Base-by-base conservation (phyloP, 148 eudicot species). In the Dysphania ambrosioides region DNA sequence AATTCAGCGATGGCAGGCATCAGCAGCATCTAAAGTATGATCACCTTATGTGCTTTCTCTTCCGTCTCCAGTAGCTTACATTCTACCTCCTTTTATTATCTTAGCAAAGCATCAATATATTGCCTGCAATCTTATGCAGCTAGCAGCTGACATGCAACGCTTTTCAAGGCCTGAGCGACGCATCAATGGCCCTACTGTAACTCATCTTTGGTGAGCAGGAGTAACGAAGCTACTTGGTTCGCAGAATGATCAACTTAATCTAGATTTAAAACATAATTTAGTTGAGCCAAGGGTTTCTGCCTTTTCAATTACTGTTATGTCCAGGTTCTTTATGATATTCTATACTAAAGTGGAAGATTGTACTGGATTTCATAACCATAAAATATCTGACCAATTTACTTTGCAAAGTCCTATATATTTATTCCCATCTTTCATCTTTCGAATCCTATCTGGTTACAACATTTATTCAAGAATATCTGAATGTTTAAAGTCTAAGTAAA, bases 141-240 rank as follows among this genome's bases (percentile, higher is more conserved):
- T 95, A 77, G 98, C 98, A 69, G 93, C 92, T 79, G 98, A 95
- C 77, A 95, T 95, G 98, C 98, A 95, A 80, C 93, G 98, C 63
- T 95, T 95, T 86, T 95, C 98, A 62, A 90, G 98, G 84, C 97
- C 98, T 51, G 98, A 95, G 82, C 80, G 98, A 38, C 93, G 98
- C 73, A 90, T 95, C 77, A 95, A 95, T 82, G 98, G 98, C 57
- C 98, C 98, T 75, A 88, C 93, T 31, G 83, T 95, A 83, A 95
- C 98, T 76, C 98, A 95, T 87, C 86, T 95, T 66, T 95, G 98
- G 98, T 93, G 58, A 66, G 83, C 56, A 31, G 41, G 31, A 47
- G 10, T 51, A 36, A 38, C 35, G 36, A 62, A 51, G 18, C 49
- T 47, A 53, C 8, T 53, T 53, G 24, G 24, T 21, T 53, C 9